A percentile compares a stretch with the other conserved stretches of the same genome.
These are phyloP conservation scores for Nicotiana rustica DNA, from an alignment of 305 asterid species.

Conservation along the genomic window DNA sequence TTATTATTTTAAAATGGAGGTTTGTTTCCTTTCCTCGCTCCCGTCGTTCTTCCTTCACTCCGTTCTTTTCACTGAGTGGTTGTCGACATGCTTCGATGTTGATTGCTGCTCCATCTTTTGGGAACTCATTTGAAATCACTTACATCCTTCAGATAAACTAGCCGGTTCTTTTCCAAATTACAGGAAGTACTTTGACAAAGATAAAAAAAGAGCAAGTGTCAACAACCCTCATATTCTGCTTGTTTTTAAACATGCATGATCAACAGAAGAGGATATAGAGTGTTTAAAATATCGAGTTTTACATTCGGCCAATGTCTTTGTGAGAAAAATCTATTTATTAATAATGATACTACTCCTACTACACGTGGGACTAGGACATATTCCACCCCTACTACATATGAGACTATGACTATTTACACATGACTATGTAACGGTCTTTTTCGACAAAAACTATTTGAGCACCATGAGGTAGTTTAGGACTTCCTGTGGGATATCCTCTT, in stretches of 20 bases:
- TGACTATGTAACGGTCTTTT: background rate
- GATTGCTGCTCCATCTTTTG: background rate
- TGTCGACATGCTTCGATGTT: too few species aligned
- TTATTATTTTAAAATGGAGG: too few species aligned
- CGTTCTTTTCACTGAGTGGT: background rate
- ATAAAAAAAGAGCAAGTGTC: background rate
- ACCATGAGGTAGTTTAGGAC: background rate
- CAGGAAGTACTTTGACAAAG: conserved; percentile 7
- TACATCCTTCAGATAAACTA: background rate
- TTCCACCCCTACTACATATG: too few species aligned
- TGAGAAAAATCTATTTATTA: too few species aligned
- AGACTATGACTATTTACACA: too few species aligned
- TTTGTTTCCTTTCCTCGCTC: background rate
- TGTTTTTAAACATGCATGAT: background rate
- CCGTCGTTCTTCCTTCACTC: background rate
- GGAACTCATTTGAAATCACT: conserved; percentile 9
- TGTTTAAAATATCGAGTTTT: background rate
- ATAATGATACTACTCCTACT: too few species aligned
- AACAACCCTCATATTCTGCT: background rate
- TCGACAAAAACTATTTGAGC: background rate
- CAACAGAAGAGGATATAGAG: background rate
- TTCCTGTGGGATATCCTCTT: background rate
- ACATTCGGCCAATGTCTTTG: background rate
- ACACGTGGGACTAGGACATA: too few species aligned
- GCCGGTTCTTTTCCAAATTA: background rate